Evolutionary conservation across 805 yeast genomes (phyloP).

Genomic region (Phaffomyces opuntiae): DNA sequence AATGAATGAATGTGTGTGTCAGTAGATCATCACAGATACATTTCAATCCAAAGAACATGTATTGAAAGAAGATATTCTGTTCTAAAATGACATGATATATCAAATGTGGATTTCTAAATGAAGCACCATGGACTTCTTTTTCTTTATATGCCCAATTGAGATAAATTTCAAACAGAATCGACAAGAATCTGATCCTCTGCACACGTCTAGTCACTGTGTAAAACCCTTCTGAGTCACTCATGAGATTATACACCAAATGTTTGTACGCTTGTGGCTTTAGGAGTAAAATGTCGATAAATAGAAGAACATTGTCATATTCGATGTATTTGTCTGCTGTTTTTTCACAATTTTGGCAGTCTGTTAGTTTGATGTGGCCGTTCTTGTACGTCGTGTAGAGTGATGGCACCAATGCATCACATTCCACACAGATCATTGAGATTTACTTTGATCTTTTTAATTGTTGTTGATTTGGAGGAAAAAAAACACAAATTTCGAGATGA

Average conservation of each 20-base stretch:
- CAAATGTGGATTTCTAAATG: slow-evolving; percentile 12
- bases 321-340: slow-evolving; percentile 83
- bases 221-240: background rate
- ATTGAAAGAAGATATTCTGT: slow-evolving; percentile 40
- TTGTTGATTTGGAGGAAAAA: background rate
- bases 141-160: slow-evolving; percentile 90
- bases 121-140: slow-evolving; percentile 31
- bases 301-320: slow-evolving; percentile 78
- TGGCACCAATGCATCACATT: slow-evolving; percentile 64
- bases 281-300: slow-evolving; percentile 76
- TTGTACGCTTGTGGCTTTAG: slow-evolving; percentile 84
- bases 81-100: slow-evolving; percentile 28
- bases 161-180: slow-evolving; percentile 81
- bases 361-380: slow-evolving; percentile 69
- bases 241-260: slow-evolving; percentile 73
- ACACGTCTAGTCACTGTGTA: slow-evolving; percentile 3
- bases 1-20: slow-evolving; percentile 33
- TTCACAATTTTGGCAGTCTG: slow-evolving; percentile 68
- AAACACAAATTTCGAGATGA: background rate
- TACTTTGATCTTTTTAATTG: background rate
- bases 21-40: slow-evolving; percentile 41
- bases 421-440: slow-evolving; percentile 73
- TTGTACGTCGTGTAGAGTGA: slow-evolving; percentile 68
- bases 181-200: slow-evolving; percentile 50
- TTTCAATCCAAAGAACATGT: slow-evolving; percentile 45